phyloP scores from a whole-genome alignment of 495 filamentous ascomycete genomes.

The Friedmanniomyces endolithicus region DNA sequence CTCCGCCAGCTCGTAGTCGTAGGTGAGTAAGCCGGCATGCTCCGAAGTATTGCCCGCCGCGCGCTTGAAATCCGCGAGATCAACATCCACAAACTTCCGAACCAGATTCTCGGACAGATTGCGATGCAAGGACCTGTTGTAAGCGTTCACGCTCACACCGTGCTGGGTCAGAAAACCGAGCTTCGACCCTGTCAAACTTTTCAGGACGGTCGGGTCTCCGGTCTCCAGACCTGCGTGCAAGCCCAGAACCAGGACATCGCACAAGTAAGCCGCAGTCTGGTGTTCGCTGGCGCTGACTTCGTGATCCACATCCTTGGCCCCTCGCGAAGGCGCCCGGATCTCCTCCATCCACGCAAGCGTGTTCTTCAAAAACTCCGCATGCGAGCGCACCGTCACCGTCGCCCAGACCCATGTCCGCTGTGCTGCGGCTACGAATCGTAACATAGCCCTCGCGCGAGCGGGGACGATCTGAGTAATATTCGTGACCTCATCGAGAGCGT shows the following conservation, averaged over 20 bases:
- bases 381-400: slow-evolving; percentile 60
- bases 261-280: slow-evolving; percentile 66
- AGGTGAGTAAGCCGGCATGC: slow-evolving; percentile 66
- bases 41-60: slow-evolving; percentile 41
- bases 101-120: slow-evolving; percentile 79
- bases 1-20: slow-evolving; percentile 60
- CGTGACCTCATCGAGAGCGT: slow-evolving; percentile 62
- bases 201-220: slow-evolving; percentile 51
- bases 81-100: slow-evolving; percentile 56
- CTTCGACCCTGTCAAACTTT: slow-evolving; percentile 50
- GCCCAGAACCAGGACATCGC: slow-evolving; percentile 84
- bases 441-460: slow-evolving; percentile 53
- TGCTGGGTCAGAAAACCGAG: slow-evolving; percentile 63
- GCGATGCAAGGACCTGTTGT: slow-evolving; percentile 73
- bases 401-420: slow-evolving; percentile 92
- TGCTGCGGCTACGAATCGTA: slow-evolving; percentile 73
- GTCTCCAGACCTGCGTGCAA: slow-evolving; percentile 67
- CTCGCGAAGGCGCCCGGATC: not conserved
- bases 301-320: slow-evolving; percentile 36
- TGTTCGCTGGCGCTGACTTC: slow-evolving; percentile 44
- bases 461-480: slow-evolving; percentile 51
- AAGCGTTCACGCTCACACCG: slow-evolving; percentile 56
- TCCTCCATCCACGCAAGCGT: slow-evolving; percentile 45
- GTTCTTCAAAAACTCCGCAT: slow-evolving; percentile 55
- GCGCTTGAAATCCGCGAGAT: slow-evolving; percentile 54